phyloP scores from a whole-genome alignment of 179 eudicot species.

The Carnegiea gigantea region DNA sequence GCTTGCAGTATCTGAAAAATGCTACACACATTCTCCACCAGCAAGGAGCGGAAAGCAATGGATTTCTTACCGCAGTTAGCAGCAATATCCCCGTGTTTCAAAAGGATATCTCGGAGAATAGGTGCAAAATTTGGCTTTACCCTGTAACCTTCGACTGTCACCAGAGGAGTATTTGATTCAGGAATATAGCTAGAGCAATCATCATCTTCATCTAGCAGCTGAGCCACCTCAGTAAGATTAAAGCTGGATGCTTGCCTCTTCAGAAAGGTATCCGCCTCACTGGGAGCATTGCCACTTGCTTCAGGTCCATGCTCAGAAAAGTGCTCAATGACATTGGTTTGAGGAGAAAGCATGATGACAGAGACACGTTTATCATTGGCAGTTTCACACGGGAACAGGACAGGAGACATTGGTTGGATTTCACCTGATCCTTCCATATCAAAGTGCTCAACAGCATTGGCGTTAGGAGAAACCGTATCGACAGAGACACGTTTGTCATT shows the following conservation, averaged over 20 bases:
- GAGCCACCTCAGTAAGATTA: conserved; percentile 22
- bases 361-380: background rate
- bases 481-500: too few relatives aligned
- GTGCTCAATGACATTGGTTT: background rate
- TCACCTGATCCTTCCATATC: conserved; percentile 4
- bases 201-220: conserved; percentile 11
- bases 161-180: background rate
- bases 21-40: conserved; percentile 25
- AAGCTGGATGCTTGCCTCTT: conserved; percentile 11
- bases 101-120: conserved; percentile 16
- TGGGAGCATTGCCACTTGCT: background rate
- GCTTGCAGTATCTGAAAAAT: conserved; percentile 16
- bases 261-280: conserved; percentile 1
- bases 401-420: background rate
- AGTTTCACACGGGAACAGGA: background rate
- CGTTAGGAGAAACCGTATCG: too few relatives aligned
- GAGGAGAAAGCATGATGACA: background rate
- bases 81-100: conserved; percentile 28
- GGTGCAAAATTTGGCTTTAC: conserved; percentile 17
- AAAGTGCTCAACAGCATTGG: too few relatives aligned
- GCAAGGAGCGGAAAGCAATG: conserved; percentile 10
- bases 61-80: conserved; percentile 18
- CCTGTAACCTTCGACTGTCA: conserved; percentile 17
- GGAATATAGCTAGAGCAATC: conserved; percentile 22
- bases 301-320: background rate